phyloP scores from a whole-genome alignment of 106 monocot species.

The Gastrodia elata region DNA sequence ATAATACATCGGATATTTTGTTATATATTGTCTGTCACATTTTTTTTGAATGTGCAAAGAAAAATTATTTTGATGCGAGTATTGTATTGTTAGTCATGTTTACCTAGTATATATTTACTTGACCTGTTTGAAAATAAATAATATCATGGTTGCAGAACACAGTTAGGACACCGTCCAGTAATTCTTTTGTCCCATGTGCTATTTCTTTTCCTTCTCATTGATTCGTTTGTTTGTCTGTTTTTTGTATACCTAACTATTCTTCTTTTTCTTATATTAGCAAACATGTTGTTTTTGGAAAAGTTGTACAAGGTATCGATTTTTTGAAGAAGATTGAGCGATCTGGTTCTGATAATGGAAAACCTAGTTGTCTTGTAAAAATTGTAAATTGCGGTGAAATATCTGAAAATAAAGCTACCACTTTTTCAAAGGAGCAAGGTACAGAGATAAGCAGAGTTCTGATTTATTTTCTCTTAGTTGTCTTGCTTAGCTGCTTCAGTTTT shows the following conservation, averaged over 20 bases:
- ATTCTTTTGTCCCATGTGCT: neutral
- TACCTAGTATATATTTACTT: neutral
- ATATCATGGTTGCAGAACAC: neutral
- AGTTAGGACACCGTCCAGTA: neutral
- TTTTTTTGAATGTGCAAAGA: neutral
- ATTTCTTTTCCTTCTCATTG: neutral
- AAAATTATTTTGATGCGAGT: neutral
- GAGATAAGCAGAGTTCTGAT: neutral
- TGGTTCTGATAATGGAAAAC: constrained; percentile 28
- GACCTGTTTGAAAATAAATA: neutral
- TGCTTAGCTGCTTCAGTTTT: neutral
- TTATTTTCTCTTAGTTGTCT: neutral
- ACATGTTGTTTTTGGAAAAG: constrained; percentile 52
- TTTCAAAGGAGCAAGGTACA: constrained; percentile 20
- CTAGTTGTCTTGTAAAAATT: constrained; percentile 29
- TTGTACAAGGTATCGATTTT: constrained; percentile 24
- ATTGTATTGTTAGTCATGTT: neutral
- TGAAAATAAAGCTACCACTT: constrained; percentile 6
- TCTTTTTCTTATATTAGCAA: constrained; percentile 24
- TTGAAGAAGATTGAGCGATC: constrained; percentile 34
- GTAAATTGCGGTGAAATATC: constrained; percentile 41
- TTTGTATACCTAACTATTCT: neutral
- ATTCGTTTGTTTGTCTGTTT: neutral
- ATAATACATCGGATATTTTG: neutral
- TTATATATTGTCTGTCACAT: neutral